Evolutionary conservation across 257 asterid genomes (phyloP), one percentile per base, ranked within the genome.

Genomic region (Capsicum baccatum): DNA sequence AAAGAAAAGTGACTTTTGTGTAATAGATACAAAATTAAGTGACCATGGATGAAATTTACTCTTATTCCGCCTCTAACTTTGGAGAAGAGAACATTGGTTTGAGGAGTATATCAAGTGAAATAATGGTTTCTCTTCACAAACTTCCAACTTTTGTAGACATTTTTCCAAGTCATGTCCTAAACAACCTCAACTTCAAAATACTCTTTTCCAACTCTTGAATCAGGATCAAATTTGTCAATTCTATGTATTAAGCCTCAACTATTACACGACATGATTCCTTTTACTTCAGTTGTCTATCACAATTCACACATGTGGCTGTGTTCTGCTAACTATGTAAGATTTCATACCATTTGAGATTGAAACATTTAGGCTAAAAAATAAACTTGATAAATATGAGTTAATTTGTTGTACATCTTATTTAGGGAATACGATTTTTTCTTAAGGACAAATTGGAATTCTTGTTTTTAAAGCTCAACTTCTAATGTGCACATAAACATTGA

Each of bases 111-210:
- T 52, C 81, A 76, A 74, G 62, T 50, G 81, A 50, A 19, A 26
- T 76, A 76, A 54, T 76, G 21, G 47, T 76, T 76, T 76, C 19
- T 52, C 7, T 26, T 76, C 48, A 26, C 81, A 52, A 52, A 48
- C n/a, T 50, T 76, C 8, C 62, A 50, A 52, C 47, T 52, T 76
- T 52, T 76, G 26, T 42, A 21, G 52, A 76, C 81, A 50, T 26
- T 50, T 62, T 21, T 54, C 48, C 63, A 74, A 50, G 7, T 74
- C 7, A 76, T 76, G 48, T 52, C 81, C 63, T 13, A 19, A 47
- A 71, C 39, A 47, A 6, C 58, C 58, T 47, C 58, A 47, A 71
- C 58, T 71, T 71, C 80, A n/a, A 11, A 74, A 11, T 74, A 74
- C 19, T 21, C 8, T 52, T 76, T 74, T 74, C 16, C 44, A 50